These are phyloP conservation scores for Yamadazyma endophytica DNA, from an alignment of 805 yeast species.

Conservation along the genomic window DNA sequence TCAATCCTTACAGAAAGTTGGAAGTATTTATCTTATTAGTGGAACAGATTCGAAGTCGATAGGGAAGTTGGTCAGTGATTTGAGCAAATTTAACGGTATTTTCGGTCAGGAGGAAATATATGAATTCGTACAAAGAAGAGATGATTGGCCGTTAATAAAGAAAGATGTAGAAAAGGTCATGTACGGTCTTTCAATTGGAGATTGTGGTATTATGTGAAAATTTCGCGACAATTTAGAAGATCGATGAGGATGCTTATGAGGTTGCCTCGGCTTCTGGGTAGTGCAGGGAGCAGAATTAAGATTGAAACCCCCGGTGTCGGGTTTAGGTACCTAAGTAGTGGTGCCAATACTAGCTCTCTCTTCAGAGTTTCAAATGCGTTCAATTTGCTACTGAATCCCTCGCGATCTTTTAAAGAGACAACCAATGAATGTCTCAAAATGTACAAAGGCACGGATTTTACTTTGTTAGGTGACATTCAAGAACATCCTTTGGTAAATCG, in stretches of 20 bases:
- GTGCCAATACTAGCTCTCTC: no score
- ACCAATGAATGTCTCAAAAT: conserved; percentile 13
- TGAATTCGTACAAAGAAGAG: conserved; percentile 81
- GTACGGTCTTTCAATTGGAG: conserved; percentile 83
- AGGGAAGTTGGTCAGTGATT: conserved; percentile 78
- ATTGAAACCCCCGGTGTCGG: no score
- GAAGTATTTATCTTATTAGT: conserved; percentile 72
- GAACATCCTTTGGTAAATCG: conserved; percentile 13
- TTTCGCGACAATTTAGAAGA: not conserved
- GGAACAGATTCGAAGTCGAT: conserved; percentile 74
- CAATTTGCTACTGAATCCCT: conserved; percentile 5
- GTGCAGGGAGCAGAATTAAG: not conserved
- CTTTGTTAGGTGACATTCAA: conserved; percentile 19
- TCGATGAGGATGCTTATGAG: not conserved
- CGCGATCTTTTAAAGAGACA: conserved; percentile 10
- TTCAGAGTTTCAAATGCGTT: conserved; percentile 16
- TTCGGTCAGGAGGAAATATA: conserved; percentile 92
- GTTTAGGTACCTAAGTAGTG: not conserved
- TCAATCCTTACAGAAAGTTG: conserved; percentile 77
- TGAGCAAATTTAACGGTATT: conserved; percentile 82
- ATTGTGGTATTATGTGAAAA: conserved; percentile 49
- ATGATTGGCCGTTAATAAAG: conserved; percentile 79
- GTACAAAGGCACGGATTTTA: conserved; percentile 8
- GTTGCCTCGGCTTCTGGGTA: not conserved
- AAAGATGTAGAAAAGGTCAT: conserved; percentile 88